Conservation (phyloP, 352 stramenopile species). For the Phytophthora parvispora region DNA sequence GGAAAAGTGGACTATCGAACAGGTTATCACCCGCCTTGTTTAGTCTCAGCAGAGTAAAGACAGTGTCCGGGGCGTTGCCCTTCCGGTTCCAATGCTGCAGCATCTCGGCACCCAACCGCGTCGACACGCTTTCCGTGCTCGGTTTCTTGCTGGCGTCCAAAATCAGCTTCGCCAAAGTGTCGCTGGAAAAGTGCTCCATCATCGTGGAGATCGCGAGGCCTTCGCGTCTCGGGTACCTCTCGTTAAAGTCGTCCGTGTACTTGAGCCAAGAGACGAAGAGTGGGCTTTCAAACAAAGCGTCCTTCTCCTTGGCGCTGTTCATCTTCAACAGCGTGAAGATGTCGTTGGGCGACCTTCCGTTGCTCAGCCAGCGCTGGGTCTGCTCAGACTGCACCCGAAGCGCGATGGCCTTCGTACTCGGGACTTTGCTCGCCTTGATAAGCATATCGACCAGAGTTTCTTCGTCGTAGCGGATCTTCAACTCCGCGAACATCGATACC, state of each 20-base stretch:
- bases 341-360: not conserved
- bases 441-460: not conserved
- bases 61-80: not conserved
- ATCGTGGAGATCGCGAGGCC: not conserved
- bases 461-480: not conserved
- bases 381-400: not conserved
- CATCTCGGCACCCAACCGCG: not conserved
- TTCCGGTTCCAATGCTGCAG: not conserved
- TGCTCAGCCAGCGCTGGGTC: not conserved
- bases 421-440: not conserved
- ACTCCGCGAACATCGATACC: not conserved
- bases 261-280: not conserved
- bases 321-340: conserved; percentile 1
- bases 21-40: not conserved
- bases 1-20: not conserved
- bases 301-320: not conserved
- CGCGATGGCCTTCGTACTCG: not conserved
- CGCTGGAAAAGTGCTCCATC: not conserved
- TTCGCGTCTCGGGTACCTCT: not conserved
- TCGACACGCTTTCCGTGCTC: not conserved
- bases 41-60: not conserved
- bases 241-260: not conserved
- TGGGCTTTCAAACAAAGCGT: not conserved
- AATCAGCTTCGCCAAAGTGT: not conserved
- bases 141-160: not conserved